Conservation (phyloP, 2,329 filamentous ascomycete species). For the Alternaria angustiovoidea region DNA sequence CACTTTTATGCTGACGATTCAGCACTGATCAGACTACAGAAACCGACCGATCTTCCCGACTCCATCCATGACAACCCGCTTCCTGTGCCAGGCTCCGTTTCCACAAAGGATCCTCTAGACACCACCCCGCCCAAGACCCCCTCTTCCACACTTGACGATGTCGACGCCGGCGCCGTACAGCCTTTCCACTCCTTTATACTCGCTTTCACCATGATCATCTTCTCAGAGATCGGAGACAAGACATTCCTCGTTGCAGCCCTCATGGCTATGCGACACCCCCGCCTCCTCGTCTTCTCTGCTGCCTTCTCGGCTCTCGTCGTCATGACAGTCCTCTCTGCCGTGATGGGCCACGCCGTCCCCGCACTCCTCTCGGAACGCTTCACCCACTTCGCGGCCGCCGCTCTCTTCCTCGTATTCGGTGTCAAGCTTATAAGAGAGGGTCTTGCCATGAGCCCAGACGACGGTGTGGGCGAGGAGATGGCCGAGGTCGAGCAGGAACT, state of each 20-base stretch:
- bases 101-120: slow-evolving; percentile 66
- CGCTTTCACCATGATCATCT: slow-evolving; percentile 95
- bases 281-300: slow-evolving; percentile 90
- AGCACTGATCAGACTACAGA: slow-evolving; percentile 59
- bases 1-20: background rate
- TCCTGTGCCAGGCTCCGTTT: slow-evolving; percentile 70
- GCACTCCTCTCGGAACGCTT: slow-evolving; percentile 88
- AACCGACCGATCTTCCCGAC: slow-evolving; percentile 80
- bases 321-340: slow-evolving; percentile 94
- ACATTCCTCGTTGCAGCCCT: slow-evolving; percentile 96
- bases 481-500: slow-evolving; percentile 94
- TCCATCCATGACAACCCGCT: slow-evolving; percentile 78
- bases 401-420: slow-evolving; percentile 89
- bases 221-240: slow-evolving; percentile 98
- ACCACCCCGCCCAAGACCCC: slow-evolving; percentile 36
- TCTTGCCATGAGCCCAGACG: slow-evolving; percentile 84
- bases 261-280: slow-evolving; percentile 99
- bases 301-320: slow-evolving; percentile 90
- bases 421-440: slow-evolving; percentile 85
- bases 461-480: slow-evolving; percentile 96
- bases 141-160: slow-evolving; percentile 49
- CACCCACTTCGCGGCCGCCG: slow-evolving; percentile 85
- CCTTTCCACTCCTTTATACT: slow-evolving; percentile 89
- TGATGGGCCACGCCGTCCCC: slow-evolving; percentile 91
- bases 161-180: slow-evolving; percentile 70